These are phyloP conservation scores for Paramecium pentaurelia DNA, from an alignment of 73 alveolate species.

Conservation along the genomic window DNA sequence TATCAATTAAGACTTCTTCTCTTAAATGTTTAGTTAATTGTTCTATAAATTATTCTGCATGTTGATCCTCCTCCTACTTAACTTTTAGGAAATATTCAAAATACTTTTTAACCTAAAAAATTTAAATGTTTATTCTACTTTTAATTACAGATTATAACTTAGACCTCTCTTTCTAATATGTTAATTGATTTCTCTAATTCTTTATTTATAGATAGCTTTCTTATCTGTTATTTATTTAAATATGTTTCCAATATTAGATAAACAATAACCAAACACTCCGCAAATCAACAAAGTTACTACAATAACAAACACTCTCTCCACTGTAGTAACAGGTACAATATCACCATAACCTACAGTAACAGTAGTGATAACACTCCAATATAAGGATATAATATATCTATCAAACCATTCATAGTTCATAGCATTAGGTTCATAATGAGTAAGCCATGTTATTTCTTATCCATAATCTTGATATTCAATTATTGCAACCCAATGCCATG, in stretches of 20 bases:
- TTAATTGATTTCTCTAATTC: neutral
- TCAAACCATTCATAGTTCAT: conserved; percentile 59
- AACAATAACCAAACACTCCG: conserved; percentile 61
- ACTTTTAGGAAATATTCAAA: conserved; percentile 21
- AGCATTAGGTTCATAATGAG: neutral
- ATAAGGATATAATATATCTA: conserved; percentile 66
- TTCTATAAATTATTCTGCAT: neutral
- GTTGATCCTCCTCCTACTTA: neutral
- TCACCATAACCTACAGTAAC: conserved; percentile 91
- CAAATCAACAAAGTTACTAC: conserved; percentile 55
- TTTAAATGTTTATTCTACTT: neutral
- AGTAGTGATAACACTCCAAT: conserved; percentile 81
- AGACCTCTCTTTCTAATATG: conserved; percentile 33
- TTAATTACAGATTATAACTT: neutral
- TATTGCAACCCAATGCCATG: conserved; percentile 58
- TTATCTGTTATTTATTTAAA: conserved; percentile 5
- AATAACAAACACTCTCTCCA: conserved; percentile 74
- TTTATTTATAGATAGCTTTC: neutral
- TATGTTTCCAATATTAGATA: conserved; percentile 46
- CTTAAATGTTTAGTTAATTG: neutral
- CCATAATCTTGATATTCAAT: conserved; percentile 35
- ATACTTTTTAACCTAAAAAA: neutral
- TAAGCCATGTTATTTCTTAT: conserved; percentile 46
- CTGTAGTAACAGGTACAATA: conserved; percentile 72
- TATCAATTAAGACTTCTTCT: conserved; percentile 14